A percentile compares a stretch with the other conserved stretches of the same genome.
Conservation (phyloP, 805 yeast genomes). For the Scheffersomyces lignosus region DNA sequence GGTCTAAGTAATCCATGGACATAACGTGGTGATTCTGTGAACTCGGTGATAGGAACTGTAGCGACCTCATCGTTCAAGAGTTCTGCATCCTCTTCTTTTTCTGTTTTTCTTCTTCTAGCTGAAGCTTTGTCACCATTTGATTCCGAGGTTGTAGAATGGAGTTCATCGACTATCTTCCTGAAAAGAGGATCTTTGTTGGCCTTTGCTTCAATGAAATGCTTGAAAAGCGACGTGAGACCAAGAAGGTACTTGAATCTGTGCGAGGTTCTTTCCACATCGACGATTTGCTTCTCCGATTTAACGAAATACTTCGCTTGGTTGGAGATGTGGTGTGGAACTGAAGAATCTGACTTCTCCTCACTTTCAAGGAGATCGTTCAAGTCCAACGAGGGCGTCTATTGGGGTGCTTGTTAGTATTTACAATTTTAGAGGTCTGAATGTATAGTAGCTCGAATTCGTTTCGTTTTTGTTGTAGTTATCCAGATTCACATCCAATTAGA, state of each 20-base stretch:
- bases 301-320: constrained; percentile 28
- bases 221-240: constrained; percentile 64
- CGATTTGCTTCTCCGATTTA: constrained; percentile 33
- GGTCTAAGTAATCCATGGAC: constrained; percentile 63
- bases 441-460: too few species aligned
- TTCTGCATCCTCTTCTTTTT: constrained; percentile 77
- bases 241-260: constrained; percentile 66
- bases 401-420: not conserved
- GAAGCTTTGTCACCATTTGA: constrained; percentile 11
- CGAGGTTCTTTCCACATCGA: constrained; percentile 60
- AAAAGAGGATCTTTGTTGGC: constrained; percentile 62
- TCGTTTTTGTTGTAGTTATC: too few species aligned
- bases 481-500: too few species aligned
- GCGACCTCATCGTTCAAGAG: constrained; percentile 56
- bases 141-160: constrained; percentile 19
- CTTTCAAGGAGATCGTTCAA: constrained; percentile 5
- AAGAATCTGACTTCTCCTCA: constrained; percentile 1
- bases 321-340: constrained; percentile 2
- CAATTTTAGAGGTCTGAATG: too few species aligned
- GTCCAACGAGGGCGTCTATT: constrained; percentile 2
- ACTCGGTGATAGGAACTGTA: constrained; percentile 39
- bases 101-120: constrained; percentile 63
- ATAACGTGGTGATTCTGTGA: constrained; percentile 51
- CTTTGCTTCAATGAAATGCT: constrained; percentile 65
- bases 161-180: constrained; percentile 48